These are phyloP conservation scores for Blastosporella zonata DNA, from an alignment of 1,284 basidiomycete species.

Conservation along the genomic window DNA sequence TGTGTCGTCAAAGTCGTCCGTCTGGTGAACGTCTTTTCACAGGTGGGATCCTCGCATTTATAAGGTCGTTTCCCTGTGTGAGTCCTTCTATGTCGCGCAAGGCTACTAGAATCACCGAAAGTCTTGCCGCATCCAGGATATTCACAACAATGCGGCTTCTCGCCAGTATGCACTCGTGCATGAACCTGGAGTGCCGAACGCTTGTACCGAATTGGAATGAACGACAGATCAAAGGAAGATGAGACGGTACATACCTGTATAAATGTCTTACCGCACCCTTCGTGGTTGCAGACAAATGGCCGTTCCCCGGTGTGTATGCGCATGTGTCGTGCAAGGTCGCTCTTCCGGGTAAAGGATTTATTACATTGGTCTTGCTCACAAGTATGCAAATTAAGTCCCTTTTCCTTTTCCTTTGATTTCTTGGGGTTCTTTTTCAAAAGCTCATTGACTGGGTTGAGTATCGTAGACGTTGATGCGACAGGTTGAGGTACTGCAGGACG, in stretches of 20 bases:
- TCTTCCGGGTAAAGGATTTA: conserved; percentile 74
- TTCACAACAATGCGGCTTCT: conserved; percentile 86
- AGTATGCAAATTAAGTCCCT: conserved; percentile 43
- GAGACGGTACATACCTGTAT: conserved; percentile 62
- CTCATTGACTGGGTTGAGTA: conserved; percentile 24
- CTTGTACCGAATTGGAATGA: conserved; percentile 39
- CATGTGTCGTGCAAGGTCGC: conserved; percentile 76
- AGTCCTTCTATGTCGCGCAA: conserved; percentile 84
- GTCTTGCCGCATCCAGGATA: conserved; percentile 81
- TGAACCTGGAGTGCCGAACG: conserved; percentile 86
- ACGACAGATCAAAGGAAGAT: not conserved
- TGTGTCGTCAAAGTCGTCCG: conserved; percentile 77
- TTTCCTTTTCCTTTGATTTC: conserved; percentile 39
- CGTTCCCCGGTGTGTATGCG: conserved; percentile 89
- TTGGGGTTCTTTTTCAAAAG: conserved; percentile 35
- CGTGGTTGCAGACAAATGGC: conserved; percentile 70
- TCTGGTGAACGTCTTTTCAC: conserved; percentile 83
- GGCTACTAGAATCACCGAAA: conserved; percentile 85
- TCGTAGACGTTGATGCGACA: conserved; percentile 47
- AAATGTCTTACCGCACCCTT: conserved; percentile 79
- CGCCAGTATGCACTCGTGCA: conserved; percentile 82
- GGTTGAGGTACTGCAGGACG: conserved; percentile 34
- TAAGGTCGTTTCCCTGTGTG: conserved; percentile 83
- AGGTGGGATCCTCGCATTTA: conserved; percentile 74
- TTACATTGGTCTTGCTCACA: conserved; percentile 66